phyloP scores from a whole-genome alignment of 768 basidiomycete genomes.

The Hemileccinum rubropunctum region DNA sequence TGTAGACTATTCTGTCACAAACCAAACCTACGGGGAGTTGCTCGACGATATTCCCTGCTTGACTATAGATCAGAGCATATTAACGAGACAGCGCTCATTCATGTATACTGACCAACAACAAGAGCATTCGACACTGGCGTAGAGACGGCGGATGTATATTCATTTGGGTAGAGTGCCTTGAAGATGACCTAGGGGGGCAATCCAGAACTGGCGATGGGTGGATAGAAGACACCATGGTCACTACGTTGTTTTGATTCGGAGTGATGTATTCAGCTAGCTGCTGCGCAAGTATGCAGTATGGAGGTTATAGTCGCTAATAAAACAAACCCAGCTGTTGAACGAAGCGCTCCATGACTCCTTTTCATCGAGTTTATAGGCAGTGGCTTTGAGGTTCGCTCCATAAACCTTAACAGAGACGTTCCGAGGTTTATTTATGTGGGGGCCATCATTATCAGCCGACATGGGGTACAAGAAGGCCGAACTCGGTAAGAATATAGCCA shows the following conservation, averaged over 20 bases:
- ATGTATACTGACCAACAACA: constrained; percentile 51
- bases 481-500: no score
- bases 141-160: constrained; percentile 57
- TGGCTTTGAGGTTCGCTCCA: constrained; percentile 15
- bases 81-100: not conserved
- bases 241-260: constrained; percentile 64
- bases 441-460: constrained; percentile 19
- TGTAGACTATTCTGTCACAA: constrained; percentile 69
- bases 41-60: constrained; percentile 55
- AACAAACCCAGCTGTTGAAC: constrained; percentile 64
- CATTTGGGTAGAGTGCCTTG: constrained; percentile 56
- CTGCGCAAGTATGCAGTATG: not conserved
- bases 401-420: constrained; percentile 20
- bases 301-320: constrained; percentile 56
- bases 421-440: not conserved
- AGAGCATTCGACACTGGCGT: constrained; percentile 71
- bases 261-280: constrained; percentile 1
- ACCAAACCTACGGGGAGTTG: constrained; percentile 62
- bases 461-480: constrained; percentile 5
- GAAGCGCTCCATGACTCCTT: constrained; percentile 52
- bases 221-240: constrained; percentile 48
- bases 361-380: constrained; percentile 15
- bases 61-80: not conserved
- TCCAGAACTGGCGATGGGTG: constrained; percentile 1
- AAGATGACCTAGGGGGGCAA: constrained; percentile 51